These are phyloP conservation scores for Extremus antarcticus DNA, from an alignment of 495 filamentous ascomycete species.

Conservation along the genomic window DNA sequence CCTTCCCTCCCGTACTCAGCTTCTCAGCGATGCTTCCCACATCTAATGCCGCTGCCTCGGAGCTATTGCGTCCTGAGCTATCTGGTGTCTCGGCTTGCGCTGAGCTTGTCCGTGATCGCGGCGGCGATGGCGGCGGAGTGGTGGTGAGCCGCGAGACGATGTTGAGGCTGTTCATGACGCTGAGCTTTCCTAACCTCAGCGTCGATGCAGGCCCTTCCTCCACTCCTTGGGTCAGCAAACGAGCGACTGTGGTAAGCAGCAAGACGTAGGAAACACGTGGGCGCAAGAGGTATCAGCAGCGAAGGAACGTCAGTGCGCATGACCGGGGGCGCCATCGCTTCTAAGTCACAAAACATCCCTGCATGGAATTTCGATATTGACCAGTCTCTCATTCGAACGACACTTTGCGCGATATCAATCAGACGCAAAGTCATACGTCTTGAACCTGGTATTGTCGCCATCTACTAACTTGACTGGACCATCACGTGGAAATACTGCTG, in stretches of 20 bases:
- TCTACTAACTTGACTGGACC: too few relatives aligned
- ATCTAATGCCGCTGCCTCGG: constrained; percentile 2
- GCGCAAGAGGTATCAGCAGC: too few relatives aligned
- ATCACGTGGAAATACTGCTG: too few relatives aligned
- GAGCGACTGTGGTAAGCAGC: background rate
- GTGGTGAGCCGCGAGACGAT: constrained; percentile 74
- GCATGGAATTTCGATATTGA: background rate
- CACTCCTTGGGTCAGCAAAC: background rate
- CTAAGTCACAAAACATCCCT: background rate
- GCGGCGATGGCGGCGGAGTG: constrained; percentile 36
- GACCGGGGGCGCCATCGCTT: background rate
- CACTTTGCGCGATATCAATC: too few relatives aligned
- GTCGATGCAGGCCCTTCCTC: background rate
- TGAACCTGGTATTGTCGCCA: too few relatives aligned
- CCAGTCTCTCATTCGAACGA: too few relatives aligned
- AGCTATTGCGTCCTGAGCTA: too few relatives aligned
- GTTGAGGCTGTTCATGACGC: constrained; percentile 92
- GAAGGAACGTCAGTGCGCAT: too few relatives aligned
- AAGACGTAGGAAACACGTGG: background rate
- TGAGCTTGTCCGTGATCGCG: constrained; percentile 22
- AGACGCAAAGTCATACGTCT: too few relatives aligned
- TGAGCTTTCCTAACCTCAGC: constrained; percentile 10
- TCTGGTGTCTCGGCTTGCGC: too few relatives aligned
- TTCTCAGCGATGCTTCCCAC: constrained; percentile 6
- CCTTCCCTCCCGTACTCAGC: constrained; percentile 2